Percentiles rank a stretch among this genome's conserved stretches.
phyloP scores from a whole-genome alignment of 2,329 filamentous ascomycete species.

The Aspergillus aculeatus region DNA sequence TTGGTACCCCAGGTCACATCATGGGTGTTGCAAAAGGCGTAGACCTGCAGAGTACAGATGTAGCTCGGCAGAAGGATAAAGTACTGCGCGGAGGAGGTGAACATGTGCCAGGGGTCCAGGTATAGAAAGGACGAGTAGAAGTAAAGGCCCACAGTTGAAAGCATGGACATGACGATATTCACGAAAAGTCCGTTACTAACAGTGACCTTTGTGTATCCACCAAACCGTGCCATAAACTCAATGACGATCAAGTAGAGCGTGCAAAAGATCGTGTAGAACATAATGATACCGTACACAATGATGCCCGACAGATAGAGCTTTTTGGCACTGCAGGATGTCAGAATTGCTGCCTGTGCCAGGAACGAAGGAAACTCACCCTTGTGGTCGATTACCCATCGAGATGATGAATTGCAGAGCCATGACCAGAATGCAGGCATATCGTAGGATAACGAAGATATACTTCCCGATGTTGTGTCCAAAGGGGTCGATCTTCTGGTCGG shows the following conservation, averaged over 20 bases:
- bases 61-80: constrained; percentile 89
- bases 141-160: constrained; percentile 88
- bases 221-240: constrained; percentile 62
- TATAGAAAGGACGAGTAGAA: constrained; percentile 96
- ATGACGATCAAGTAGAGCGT: constrained; percentile 82
- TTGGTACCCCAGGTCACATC: constrained; percentile 99
- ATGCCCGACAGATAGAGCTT: constrained; percentile 86
- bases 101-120: constrained; percentile 98
- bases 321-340: constrained; percentile 56
- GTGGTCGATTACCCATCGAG: constrained; percentile 91
- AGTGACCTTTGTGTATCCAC: constrained; percentile 46
- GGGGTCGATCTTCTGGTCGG: constrained; percentile 76
- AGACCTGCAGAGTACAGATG: constrained; percentile 96
- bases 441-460: constrained; percentile 80
- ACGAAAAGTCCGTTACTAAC: constrained; percentile 90
- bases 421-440: constrained; percentile 80
- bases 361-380: constrained; percentile 57
- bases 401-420: constrained; percentile 96
- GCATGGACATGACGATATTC: constrained; percentile 86
- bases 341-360: constrained; percentile 9
- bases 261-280: constrained; percentile 91
- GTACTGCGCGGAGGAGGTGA: constrained; percentile 88
- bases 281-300: constrained; percentile 88
- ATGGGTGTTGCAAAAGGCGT: constrained; percentile 99
- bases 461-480: constrained; percentile 85